Base-by-base conservation (phyloP, 2,329 filamentous ascomycete species). In the Pestalotiopsis sp. region DNA sequence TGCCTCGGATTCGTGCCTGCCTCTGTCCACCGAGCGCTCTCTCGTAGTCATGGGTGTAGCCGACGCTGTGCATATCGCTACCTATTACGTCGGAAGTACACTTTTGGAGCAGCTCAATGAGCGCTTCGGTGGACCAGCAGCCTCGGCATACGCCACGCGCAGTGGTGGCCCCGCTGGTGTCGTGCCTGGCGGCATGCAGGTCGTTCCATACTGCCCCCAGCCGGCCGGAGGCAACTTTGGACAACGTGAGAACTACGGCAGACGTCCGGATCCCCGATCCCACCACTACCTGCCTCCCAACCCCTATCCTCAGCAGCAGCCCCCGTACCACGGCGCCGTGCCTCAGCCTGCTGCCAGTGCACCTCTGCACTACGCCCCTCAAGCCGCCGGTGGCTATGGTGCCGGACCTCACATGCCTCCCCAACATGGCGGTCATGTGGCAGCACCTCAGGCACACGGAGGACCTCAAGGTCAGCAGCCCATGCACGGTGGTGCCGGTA, bases 81-180 rank as follows among this genome's bases (percentile, higher is more conserved):
- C 96, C 49, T 99, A 98, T 85, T 99, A 99, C 78, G 95, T 99
- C 72, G 95, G 95, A 68, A 97, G 95, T 81, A 99, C 96, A n/a
- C 89, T 99, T 31, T 92, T 97, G 62, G 96, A 99, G 85, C 96
- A 99, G 83, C 87, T 99, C 69, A 98, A 96, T 66, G 96, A 99
- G 80, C 91, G 96, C 57, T 99, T 98, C 75, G 95, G 96, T 66
- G 96, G 96, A 5, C 95, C 96, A 23, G 94, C 94, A 69, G 95
- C 96, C 64, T 99, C 96, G n/a, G 95, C 96, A 38, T 99, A 99
- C 79, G 96, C 96, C 61, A 97, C 95, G 61, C 91, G 96, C 72
- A 97, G 94, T 77, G 96, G 96, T 71, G 95, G 94, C 64, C 95
- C 96, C 65, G 94, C 95, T 69, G 95, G 95, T 65, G 94, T 95